Percentiles rank a stretch among this genome's conserved stretches.
Conservation (phyloP, 208 protist species). For the Trypanosomatidae sp. region DNA sequence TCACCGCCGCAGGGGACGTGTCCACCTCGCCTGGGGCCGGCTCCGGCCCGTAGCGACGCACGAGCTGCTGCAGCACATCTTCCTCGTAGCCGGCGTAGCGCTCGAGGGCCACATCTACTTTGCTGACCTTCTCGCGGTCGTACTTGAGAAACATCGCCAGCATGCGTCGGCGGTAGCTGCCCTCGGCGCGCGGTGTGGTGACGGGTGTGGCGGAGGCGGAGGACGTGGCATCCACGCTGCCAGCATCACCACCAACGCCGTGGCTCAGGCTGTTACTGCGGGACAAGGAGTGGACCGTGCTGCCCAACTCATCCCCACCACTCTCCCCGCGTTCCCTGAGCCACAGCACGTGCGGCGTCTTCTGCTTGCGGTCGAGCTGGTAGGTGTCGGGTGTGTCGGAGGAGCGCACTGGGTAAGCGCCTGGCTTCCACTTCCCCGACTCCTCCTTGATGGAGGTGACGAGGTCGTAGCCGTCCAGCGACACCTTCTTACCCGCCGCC, state of each 20-base stretch:
- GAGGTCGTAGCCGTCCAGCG: conserved; percentile 33
- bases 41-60: conserved; percentile 43
- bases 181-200: neutral
- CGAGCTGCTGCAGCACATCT: conserved; percentile 30
- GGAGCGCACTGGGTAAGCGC: too few relatives aligned
- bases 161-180: conserved; percentile 29
- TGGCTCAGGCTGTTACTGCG: too few relatives aligned
- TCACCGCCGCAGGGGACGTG: too few relatives aligned
- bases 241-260: neutral
- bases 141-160: conserved; percentile 36
- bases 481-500: conserved; percentile 28
- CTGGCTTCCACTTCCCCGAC: too few relatives aligned
- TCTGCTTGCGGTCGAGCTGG: too few relatives aligned
- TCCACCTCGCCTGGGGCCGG: conserved; percentile 8
- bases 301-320: too few relatives aligned
- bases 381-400: too few relatives aligned
- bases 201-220: neutral
- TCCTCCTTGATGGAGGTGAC: too few relatives aligned
- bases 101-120: conserved; percentile 34
- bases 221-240: neutral
- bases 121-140: conserved; percentile 30
- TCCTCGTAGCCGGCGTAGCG: conserved; percentile 39
- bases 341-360: too few relatives aligned
- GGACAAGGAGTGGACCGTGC: too few relatives aligned
- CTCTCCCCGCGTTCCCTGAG: too few relatives aligned